Percentiles rank a stretch among this genome's conserved stretches.
Conservation (phyloP, 495 filamentous ascomycete genomes). For the Trypethelium eluteriae region DNA sequence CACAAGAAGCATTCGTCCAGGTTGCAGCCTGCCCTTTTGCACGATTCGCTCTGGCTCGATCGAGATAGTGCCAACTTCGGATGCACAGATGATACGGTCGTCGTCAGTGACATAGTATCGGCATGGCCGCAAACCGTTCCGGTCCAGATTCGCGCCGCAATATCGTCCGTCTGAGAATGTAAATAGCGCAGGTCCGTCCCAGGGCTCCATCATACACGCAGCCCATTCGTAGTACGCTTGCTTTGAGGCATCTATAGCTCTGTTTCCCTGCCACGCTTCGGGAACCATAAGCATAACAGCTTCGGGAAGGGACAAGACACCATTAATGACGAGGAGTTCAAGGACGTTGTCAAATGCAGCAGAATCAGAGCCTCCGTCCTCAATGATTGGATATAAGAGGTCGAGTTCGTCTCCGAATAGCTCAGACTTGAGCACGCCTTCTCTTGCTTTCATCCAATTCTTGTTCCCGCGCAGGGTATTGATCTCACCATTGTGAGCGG, state of each 20-base stretch:
- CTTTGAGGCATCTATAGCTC: constrained; percentile 87
- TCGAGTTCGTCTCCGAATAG: constrained; percentile 93
- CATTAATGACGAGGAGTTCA: constrained; percentile 91
- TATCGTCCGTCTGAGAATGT: constrained; percentile 97
- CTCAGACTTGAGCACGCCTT: constrained; percentile 89
- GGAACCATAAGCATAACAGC: constrained; percentile 99
- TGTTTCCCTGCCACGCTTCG: constrained; percentile 96
- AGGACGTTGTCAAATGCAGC: constrained; percentile 98
- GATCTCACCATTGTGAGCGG: constrained; percentile 98
- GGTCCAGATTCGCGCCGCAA: constrained; percentile 97
- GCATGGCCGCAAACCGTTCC: constrained; percentile 94
- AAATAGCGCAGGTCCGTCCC: constrained; percentile 97
- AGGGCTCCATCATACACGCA: constrained; percentile 98
- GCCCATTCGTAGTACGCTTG: constrained; percentile 99
- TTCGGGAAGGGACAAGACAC: constrained; percentile 91
- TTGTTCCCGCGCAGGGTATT: constrained; percentile 98
- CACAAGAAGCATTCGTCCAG: constrained; percentile 95
- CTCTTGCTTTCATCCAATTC: constrained; percentile 99
- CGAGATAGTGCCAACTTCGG: constrained; percentile 89
- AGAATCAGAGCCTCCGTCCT: constrained; percentile 96
- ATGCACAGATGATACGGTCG: constrained; percentile 96
- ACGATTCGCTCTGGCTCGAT: constrained; percentile 86
- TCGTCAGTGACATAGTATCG: constrained; percentile 98
- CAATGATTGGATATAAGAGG: constrained; percentile 85
- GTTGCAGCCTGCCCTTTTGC: constrained; percentile 92